These are phyloP conservation scores for Colletotrichum melonis DNA, from an alignment of 2,329 filamentous ascomycete species.

Conservation along the genomic window DNA sequence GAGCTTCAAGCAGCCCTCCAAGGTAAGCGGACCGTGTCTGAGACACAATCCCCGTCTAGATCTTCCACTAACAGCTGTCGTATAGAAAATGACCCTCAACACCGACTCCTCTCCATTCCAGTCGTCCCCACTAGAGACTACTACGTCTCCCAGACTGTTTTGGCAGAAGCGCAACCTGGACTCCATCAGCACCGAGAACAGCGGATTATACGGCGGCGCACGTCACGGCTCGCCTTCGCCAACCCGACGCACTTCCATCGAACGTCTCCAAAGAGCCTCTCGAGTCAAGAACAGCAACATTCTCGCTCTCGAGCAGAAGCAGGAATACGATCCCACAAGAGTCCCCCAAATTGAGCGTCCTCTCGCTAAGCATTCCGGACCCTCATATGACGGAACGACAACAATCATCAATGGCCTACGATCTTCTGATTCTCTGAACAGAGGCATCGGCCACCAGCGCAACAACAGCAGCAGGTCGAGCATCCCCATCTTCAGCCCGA, in stretches of 20 bases:
- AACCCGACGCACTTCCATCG: slow-evolving; percentile 88
- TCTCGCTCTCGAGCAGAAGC: slow-evolving; percentile 90
- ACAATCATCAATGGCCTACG: slow-evolving; percentile 59
- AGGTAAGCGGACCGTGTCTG: slow-evolving; percentile 63
- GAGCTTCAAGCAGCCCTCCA: slow-evolving; percentile 85
- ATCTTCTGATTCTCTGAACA: slow-evolving; percentile 57
- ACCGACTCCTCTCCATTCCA: slow-evolving; percentile 87
- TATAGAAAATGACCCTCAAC: slow-evolving; percentile 74
- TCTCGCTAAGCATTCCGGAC: slow-evolving; percentile 80
- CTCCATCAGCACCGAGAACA: slow-evolving; percentile 73
- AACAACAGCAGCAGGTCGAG: slow-evolving; percentile 67
- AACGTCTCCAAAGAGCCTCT: slow-evolving; percentile 93
- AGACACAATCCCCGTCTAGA: slow-evolving; percentile 27
- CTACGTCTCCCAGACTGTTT: slow-evolving; percentile 85
- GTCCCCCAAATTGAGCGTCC: slow-evolving; percentile 85
- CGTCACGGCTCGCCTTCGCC: slow-evolving; percentile 74
- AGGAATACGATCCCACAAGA: slow-evolving; percentile 88
- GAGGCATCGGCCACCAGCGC: slow-evolving; percentile 57
- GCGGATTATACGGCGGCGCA: slow-evolving; percentile 66
- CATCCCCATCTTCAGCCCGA: slow-evolving; percentile 68
- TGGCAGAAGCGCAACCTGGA: slow-evolving; percentile 85
- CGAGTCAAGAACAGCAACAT: slow-evolving; percentile 99
- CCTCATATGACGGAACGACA: slow-evolving; percentile 72
- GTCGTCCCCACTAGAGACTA: slow-evolving; percentile 77
- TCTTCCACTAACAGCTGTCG: slow-evolving; percentile 43